Conservation (phyloP, 805 yeast genomes). For the Vanderwaltozyma yarrowii region DNA sequence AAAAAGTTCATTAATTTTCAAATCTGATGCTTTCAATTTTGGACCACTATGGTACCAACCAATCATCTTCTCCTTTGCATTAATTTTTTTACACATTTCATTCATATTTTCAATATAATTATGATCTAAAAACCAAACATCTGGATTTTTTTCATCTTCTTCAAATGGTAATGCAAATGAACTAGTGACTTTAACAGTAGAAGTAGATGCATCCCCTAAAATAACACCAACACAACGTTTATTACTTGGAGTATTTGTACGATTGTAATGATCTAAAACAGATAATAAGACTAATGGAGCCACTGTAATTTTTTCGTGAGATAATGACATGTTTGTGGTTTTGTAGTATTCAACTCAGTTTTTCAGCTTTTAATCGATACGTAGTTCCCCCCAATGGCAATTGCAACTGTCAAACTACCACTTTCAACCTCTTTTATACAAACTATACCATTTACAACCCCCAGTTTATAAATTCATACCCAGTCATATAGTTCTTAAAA, state of each 20-base stretch:
- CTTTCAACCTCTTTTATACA: too few relatives aligned
- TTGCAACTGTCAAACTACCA: too few relatives aligned
- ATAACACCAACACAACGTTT: conserved; percentile 92
- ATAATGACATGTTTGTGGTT: conserved; percentile 1
- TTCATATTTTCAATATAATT: conserved; percentile 93
- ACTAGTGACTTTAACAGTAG: conserved; percentile 66
- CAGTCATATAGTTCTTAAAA: too few relatives aligned
- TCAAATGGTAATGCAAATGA: conserved; percentile 97
- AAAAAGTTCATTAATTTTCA: conserved; percentile 84
- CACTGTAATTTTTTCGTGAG: conserved; percentile 59
- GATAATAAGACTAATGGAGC: conserved; percentile 93
- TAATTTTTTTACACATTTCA: conserved; percentile 95
- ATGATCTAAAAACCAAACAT: conserved; percentile 95
- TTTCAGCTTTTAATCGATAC: too few relatives aligned
- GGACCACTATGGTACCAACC: conserved; percentile 99
- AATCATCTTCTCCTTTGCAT: conserved; percentile 88
- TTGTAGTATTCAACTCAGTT: background rate
- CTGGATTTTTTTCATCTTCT: conserved; percentile 85
- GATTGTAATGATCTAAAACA: conserved; percentile 89
- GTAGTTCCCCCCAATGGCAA: too few relatives aligned
- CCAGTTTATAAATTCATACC: too few relatives aligned
- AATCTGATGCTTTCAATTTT: conserved; percentile 74
- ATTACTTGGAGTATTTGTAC: conserved; percentile 63
- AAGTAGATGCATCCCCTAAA: conserved; percentile 60
- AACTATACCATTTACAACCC: too few relatives aligned